Base-by-base conservation (phyloP, 345 rosid species). In the Rhodamnia argentea region DNA sequence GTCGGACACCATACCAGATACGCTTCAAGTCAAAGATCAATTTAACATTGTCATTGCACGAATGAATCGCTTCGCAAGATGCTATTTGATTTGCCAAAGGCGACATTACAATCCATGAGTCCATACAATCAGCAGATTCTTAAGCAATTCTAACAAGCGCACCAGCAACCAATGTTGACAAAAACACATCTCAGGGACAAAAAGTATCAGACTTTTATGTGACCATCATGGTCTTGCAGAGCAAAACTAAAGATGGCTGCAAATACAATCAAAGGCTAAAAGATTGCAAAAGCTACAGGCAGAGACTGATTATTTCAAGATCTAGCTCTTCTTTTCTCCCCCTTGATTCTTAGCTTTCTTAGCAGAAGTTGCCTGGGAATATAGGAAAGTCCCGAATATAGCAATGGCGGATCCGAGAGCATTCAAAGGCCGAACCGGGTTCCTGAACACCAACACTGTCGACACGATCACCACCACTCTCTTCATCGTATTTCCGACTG, bases 401-500 rank as follows among this genome's bases (percentile, higher is more conserved):
- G 99, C 99, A 83, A 96, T 92, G 87, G 98, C 98, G 13, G 99
- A 97, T 52, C 99, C 99, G 83, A 97, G 95, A 4, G 95, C 99
- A 90, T 97, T 97, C 89, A 97, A 87, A 53, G 98, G 98, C 91
- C 95, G 94, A 81, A 96, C 98, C 0, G 97, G 99, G 85, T 96
- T 96, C 89, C 98, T 95, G 88, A 96, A 96, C 85, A 95, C 98
- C 92, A 97, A 87, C 26, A 96, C 91, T n/a, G 99, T 91, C 5
- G 99, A 92, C 60, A 96, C 94, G 85, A 97, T 97, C 89, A 97
- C 99, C 89, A 94, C 99, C 9, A 95, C 94, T 84, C 99, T 89
- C 98, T 96, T 97, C 99, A 97, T 97, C 0, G 98, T 96, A 86
- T 96, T 97, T 42, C 99, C 98, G 5, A 96, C 97, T 1, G 98